Evolutionary conservation across 805 yeast species (phyloP), one percentile per base, ranked within the genome.

Genomic region (Wickerhamiella allomyrinae): DNA sequence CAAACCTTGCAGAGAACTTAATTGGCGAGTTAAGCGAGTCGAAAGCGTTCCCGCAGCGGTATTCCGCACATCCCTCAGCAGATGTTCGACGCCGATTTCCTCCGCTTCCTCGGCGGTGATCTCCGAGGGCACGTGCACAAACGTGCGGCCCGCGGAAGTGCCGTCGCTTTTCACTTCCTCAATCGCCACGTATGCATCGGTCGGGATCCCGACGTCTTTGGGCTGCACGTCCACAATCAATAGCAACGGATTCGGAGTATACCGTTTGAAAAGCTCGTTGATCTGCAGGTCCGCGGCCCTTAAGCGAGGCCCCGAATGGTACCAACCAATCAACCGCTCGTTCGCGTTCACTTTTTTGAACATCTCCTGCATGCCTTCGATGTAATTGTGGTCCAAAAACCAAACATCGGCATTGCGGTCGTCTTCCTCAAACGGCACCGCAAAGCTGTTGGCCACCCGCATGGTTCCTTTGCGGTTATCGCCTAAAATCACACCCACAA

Each of bases 101-200:
- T 91, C 99, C 8, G 98, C 98, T 59, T 91, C 99, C 58, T 91
- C 98, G 3, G 99, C 99, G 58, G 83, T 89, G 49, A 93, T 85
- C 22, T 74, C 69, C 11, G 95, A 83, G 9, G 97, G 95, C 23
- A 89, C 76, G 61, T 91, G 98, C 37, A 83, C 74, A 65, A 91
- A 91, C 3, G 96, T 86, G 63, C 80, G 79, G 57, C 85, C 94
- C 7, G 94, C 82, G 4, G 87, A 76, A 1, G 95, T 75, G 17
- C 98, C 98, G 61, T 91, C 97, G 55, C 86, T 93, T 57, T 86
- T 87, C 45, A 91, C 83, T 65, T 91, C 97, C 58, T 91, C 97
- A 29, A 89, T 76, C 3, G 96, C 93, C 49, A 77, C 69, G 58
- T 91, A 91, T 7, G 96, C 95, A 58, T 87, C 94, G 0, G 97